Percentiles rank a stretch among this genome's conserved stretches.
phyloP scores from a whole-genome alignment of 2,329 filamentous ascomycete species.

The Verticillium nubilum region DNA sequence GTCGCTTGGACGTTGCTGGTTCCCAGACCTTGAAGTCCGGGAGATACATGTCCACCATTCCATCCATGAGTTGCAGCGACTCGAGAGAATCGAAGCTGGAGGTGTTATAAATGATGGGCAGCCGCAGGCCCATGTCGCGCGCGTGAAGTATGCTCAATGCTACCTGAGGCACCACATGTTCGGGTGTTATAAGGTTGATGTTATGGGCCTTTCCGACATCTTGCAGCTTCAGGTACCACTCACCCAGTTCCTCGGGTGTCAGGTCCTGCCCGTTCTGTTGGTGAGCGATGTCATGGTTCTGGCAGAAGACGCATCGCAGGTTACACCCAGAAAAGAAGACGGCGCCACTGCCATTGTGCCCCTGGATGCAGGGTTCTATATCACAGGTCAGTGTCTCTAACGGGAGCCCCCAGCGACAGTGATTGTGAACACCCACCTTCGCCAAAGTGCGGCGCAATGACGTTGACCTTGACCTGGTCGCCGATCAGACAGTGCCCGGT shows the following conservation, averaged over 20 bases:
- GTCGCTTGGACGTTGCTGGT: slow-evolving; percentile 55
- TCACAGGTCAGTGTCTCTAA: slow-evolving; percentile 4
- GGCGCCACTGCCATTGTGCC: slow-evolving; percentile 71
- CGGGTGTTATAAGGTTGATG: slow-evolving; percentile 82
- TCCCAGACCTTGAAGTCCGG: slow-evolving; percentile 85
- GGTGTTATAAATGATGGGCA: slow-evolving; percentile 82
- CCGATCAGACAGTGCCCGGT: slow-evolving; percentile 77
- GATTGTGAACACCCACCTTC: slow-evolving; percentile 48
- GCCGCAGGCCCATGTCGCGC: slow-evolving; percentile 58
- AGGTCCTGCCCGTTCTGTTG: slow-evolving; percentile 76
- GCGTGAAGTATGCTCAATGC: slow-evolving; percentile 71
- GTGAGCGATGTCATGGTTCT: slow-evolving; percentile 81
- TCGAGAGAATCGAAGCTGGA: slow-evolving; percentile 73
- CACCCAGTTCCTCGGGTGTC: slow-evolving; percentile 70
- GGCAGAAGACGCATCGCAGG: slow-evolving; percentile 69
- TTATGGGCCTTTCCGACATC: slow-evolving; percentile 78
- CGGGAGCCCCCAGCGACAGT: not conserved
- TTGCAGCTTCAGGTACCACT: slow-evolving; percentile 81
- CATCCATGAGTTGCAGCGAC: slow-evolving; percentile 68
- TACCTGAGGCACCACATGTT: slow-evolving; percentile 82
- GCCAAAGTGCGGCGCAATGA: slow-evolving; percentile 80
- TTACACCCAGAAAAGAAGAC: slow-evolving; percentile 79
- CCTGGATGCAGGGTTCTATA: slow-evolving; percentile 74
- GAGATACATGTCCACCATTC: slow-evolving; percentile 80
- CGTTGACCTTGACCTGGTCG: slow-evolving; percentile 71